Conservation (phyloP, 257 asterid species). For the Capsicum chinense region DNA sequence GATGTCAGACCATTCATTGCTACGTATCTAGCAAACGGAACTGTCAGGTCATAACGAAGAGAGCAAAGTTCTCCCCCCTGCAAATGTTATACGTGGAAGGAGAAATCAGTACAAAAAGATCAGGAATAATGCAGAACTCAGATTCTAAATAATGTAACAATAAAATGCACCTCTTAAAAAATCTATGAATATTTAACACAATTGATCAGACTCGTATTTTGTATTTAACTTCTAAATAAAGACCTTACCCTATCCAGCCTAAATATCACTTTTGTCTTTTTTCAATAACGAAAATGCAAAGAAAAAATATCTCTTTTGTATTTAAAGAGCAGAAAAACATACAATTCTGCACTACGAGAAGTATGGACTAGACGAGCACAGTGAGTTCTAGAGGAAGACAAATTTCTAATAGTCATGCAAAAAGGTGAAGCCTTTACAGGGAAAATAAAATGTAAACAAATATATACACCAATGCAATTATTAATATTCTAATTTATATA, state of each 20-base stretch:
- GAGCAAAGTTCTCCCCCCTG: slow-evolving; percentile 99
- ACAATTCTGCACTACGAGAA: neutral
- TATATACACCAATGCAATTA: neutral
- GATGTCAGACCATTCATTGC: slow-evolving; percentile 91
- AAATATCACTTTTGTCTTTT: neutral
- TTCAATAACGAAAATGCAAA: too few species aligned
- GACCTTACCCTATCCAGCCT: neutral
- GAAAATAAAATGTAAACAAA: neutral
- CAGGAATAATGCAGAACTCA: neutral
- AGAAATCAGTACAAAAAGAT: neutral
- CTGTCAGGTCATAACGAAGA: slow-evolving; percentile 95
- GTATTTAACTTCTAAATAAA: neutral
- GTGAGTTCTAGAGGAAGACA: neutral
- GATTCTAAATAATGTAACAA: slow-evolving; percentile 21
- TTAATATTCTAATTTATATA: neutral
- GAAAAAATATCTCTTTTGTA: neutral
- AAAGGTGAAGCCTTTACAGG: neutral
- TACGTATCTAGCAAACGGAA: slow-evolving; percentile 89
- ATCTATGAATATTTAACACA: neutral
- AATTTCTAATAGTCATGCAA: neutral
- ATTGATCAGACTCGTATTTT: neutral
- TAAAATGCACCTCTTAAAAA: slow-evolving; percentile 9
- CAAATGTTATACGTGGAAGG: slow-evolving; percentile 26
- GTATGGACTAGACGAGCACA: neutral
- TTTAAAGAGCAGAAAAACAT: slow-evolving; percentile 15